A percentile compares a stretch with the other conserved stretches of the same genome.
Evolutionary conservation across 1,139 yeast genomes (phyloP).

Genomic region (Hemisphaericaspora xylanilytica): DNA sequence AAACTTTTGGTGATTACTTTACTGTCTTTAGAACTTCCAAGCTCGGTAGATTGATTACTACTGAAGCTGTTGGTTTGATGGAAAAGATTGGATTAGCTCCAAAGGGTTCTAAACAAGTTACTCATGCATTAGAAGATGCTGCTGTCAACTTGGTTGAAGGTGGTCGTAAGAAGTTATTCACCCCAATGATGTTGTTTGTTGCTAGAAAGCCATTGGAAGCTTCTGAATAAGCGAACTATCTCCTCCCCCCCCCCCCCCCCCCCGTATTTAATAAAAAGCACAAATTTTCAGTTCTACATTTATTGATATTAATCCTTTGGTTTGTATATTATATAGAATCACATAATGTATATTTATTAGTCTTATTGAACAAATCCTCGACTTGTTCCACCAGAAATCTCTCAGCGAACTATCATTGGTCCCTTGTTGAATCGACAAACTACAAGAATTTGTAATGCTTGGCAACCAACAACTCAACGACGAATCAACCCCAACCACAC

Average conservation of each 20-base stretch:
- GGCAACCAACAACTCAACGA: too few species aligned
- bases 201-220: conserved; percentile 66
- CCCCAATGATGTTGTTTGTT: conserved; percentile 94
- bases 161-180: conserved; percentile 82
- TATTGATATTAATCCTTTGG: too few species aligned
- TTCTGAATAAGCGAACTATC: conserved; percentile 10
- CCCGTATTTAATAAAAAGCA: too few species aligned
- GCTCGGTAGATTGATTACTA: conserved; percentile 83
- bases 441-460: too few species aligned
- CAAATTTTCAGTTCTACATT: conserved; percentile 1
- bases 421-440: too few species aligned
- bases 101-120: conserved; percentile 87
- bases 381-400: too few species aligned
- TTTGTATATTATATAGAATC: too few species aligned
- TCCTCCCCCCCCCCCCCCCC: too few species aligned
- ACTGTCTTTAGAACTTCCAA: conserved; percentile 88
- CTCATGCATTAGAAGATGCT: conserved; percentile 92
- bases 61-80: conserved; percentile 72
- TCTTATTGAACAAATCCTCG: too few species aligned
- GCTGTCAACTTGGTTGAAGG: conserved; percentile 94
- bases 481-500: too few species aligned
- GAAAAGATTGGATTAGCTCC: conserved; percentile 90
- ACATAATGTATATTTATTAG: too few species aligned
- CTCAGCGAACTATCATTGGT: too few species aligned
- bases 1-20: conserved; percentile 70